Evolutionary conservation across 495 filamentous ascomycete species (phyloP).

Genomic region (Penicillium maclennaniae): DNA sequence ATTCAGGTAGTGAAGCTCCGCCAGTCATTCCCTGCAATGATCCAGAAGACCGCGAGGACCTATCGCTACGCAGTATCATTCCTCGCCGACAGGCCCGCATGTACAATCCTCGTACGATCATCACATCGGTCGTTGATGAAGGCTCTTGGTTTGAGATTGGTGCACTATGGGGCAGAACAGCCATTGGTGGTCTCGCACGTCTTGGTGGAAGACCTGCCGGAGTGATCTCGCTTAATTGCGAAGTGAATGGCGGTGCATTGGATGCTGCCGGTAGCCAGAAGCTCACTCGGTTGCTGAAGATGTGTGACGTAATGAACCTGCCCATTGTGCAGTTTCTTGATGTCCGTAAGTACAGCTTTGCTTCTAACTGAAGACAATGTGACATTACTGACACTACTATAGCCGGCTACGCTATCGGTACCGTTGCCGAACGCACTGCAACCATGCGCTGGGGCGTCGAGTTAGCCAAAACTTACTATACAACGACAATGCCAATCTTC

Average conservation of each 20-base stretch:
- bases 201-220: constrained; percentile 54
- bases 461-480: constrained; percentile 55
- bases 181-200: constrained; percentile 55
- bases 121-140: constrained; percentile 51
- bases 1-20: constrained; percentile 50
- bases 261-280: constrained; percentile 59
- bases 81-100: constrained; percentile 55
- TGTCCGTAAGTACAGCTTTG: constrained; percentile 37
- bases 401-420: constrained; percentile 61
- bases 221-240: constrained; percentile 54
- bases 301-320: constrained; percentile 62
- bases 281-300: constrained; percentile 52
- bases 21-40: constrained; percentile 46
- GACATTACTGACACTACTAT: background rate
- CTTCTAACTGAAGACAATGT: background rate
- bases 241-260: constrained; percentile 57
- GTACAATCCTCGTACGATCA: constrained; percentile 56
- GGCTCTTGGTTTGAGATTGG: constrained; percentile 62
- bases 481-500: constrained; percentile 58
- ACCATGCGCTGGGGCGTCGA: constrained; percentile 62
- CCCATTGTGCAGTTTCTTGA: constrained; percentile 61
- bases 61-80: constrained; percentile 52
- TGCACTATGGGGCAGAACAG: constrained; percentile 56
- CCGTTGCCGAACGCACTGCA: constrained; percentile 55
- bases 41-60: constrained; percentile 41